phyloP scores from a whole-genome alignment of 257 asterid genomes.

The Ilex asprella region DNA sequence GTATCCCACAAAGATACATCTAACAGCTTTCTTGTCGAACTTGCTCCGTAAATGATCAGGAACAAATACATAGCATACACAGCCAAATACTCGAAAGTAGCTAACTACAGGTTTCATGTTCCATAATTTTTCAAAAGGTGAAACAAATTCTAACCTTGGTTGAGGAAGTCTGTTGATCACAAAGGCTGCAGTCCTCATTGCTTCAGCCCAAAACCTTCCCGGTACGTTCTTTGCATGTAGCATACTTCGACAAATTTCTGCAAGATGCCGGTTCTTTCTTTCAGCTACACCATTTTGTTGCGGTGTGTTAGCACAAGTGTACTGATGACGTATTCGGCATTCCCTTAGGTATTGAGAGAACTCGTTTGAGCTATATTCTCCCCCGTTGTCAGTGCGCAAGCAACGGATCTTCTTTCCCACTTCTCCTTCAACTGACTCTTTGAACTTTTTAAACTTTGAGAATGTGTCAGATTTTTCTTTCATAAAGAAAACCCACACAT shows the following conservation, averaged over 20 bases:
- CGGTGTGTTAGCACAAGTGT: neutral
- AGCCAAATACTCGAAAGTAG: too few relatives aligned
- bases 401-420: conserved; percentile 3
- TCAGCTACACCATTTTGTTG: too few relatives aligned
- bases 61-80: too few relatives aligned
- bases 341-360: neutral
- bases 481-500: neutral
- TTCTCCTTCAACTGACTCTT: neutral
- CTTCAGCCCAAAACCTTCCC: neutral
- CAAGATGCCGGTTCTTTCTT: too few relatives aligned
- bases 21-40: too few relatives aligned
- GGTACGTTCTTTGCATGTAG: neutral
- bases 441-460: too few relatives aligned
- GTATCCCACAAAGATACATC: neutral
- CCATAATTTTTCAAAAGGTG: conserved; percentile 15
- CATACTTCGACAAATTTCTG: too few relatives aligned
- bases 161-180: neutral
- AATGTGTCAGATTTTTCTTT: too few relatives aligned
- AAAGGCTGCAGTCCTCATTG: conserved; percentile 2
- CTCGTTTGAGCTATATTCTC: conserved; percentile 6
- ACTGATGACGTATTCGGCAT: too few relatives aligned
- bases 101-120: conserved; percentile 11
- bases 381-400: neutral
- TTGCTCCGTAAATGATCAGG: too few relatives aligned
- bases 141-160: conserved; percentile 5